Base-by-base conservation (phyloP, 257 asterid species). In the Asclepias syriaca region DNA sequence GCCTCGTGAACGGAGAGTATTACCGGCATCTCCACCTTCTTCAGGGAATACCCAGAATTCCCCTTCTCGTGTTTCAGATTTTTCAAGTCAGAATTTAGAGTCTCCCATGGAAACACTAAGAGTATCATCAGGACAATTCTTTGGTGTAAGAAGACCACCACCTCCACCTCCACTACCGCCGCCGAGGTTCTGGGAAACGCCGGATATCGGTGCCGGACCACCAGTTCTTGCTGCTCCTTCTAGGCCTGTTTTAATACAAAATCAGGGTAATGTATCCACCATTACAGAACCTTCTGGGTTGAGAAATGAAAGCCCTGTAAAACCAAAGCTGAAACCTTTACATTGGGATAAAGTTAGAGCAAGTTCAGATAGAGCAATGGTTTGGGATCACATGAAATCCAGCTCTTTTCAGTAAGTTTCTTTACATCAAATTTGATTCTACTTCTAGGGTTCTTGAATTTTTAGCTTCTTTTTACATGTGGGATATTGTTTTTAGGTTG, bases 311-410 rank as follows among this genome's bases (percentile, higher is more conserved):
- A 90, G 85, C 39, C 71, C 48, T 18, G 43, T 78, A 78, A 88
- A 85, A 85, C 92, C 92, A 5, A 89, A 79, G 87, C 77, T 89
- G 74, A 92, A 92, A 78, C 84, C 97, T 70, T 79, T 89, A 84
- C 96, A 92, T 24, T 92, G 97, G 97, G 96, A 92, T 81, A 92
- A 92, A 88, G 93, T 89, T 40, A 88, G 87, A 79, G 88, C 92
- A 45, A 82, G 88, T 69, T 86, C 96, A 22, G 92, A 92, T 54
- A 82, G 87, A 76, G 86, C 83, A 48, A 89, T 88, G 92, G 91
- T 84, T 74, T 92, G 98, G 98, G 96, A 92, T 83, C 93, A 89
- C 65, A 73, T 89, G 56, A 89, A 85, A 56, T 81, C 96, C 19
- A 88, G 84, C 72, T 87, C 96, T 65, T 88, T 89, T 65, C 88